phyloP scores from a whole-genome alignment of 2,329 filamentous ascomycete species.

The Pyrenophora graminea region DNA sequence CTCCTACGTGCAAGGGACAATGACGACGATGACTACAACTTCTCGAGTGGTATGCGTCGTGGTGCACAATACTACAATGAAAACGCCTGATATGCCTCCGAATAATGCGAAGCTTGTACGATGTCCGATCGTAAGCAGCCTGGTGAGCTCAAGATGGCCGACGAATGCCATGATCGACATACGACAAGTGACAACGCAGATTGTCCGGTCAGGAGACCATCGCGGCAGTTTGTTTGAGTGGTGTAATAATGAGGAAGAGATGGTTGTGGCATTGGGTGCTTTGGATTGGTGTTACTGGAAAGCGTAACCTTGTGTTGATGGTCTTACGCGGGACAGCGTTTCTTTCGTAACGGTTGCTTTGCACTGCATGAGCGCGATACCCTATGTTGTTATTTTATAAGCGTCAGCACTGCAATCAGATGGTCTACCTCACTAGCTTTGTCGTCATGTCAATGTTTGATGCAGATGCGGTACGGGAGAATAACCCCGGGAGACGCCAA shows the following conservation, averaged over 20 bases:
- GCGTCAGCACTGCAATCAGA: no score
- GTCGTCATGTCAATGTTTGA: not conserved
- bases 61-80: slow-evolving; percentile 17
- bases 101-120: not conserved
- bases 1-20: slow-evolving; percentile 39
- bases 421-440: no score
- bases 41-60: slow-evolving; percentile 29
- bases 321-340: not conserved
- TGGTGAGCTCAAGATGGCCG: not conserved
- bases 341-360: not conserved
- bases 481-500: not conserved
- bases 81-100: not conserved
- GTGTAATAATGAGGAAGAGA: no score
- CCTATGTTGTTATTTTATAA: not conserved
- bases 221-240: no score
- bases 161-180: no score
- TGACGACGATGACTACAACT: slow-evolving; percentile 46
- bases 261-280: no score
- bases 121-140: not conserved
- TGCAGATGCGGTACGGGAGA: not conserved
- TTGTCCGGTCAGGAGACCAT: no score
- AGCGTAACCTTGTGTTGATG: no score
- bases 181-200: no score
- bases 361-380: not conserved
- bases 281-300: not conserved